Base-by-base conservation (phyloP, 2,329 filamentous ascomycete genomes). In the Cordyceps tenuipes region DNA sequence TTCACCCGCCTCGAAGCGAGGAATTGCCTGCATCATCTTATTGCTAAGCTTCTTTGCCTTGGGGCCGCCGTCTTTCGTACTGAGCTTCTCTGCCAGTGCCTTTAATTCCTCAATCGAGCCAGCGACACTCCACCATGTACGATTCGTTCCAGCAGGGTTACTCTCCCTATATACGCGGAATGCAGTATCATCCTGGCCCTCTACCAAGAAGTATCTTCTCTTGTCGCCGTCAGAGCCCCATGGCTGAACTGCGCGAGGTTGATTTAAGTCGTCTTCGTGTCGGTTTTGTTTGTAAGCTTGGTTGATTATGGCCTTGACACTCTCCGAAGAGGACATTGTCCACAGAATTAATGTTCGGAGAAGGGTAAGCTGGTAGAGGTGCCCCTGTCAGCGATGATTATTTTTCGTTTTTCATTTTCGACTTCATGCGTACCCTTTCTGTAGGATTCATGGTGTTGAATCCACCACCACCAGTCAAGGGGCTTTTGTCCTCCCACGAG, bases 81-180 rank as follows among this genome's bases (percentile, higher is more conserved):
- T 82, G 10, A 99, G 82, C 71, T 89, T 95, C 54, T 89, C 84
- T 6, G 87, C 88, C 54, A 97, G 77, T 5, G 75, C 78, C 66
- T 83, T 87, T 63, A 97, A 78, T 71, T 97, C 93, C 5, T 95
- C 91, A 53, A 99, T 97, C 53, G 81, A 87, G 7, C 93, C 91
- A 17, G 94, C 94, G 47, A 97, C 86, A 69, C 88, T 97, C 83
- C 90, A 91, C 94, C 94, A 99, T 26, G 90, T 91, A 63, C 85
- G 76, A 63, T 87, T 87, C 50, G 88, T 83, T 36, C 87, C 82
- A 5, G 86, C 85, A 13, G 90, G 88, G 68, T 96, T 95, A 74
- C 90, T 93, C 74, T 99, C 94, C 57, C 94, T 84, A 72, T 99
- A 99, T 49, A 99, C 83, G 63, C 94, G 85, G 73, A 99, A 99